These are phyloP conservation scores for Cicer arietinum DNA, from an alignment of 306 rosid genomes.

Conservation along the genomic window DNA sequence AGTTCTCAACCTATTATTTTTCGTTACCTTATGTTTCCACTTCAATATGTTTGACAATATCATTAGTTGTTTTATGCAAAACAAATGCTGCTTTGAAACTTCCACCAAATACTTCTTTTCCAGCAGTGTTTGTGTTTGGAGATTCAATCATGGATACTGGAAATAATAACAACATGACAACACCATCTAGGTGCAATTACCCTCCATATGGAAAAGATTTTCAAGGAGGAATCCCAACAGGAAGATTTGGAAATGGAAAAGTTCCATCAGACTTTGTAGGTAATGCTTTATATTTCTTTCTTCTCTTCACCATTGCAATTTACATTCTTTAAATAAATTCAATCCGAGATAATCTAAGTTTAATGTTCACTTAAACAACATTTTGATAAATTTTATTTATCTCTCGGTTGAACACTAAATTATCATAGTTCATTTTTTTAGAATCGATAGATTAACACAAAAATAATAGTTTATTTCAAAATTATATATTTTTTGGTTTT, in stretches of 20 bases:
- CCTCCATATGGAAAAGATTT: constrained; percentile 53
- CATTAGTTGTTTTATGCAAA: constrained; percentile 1
- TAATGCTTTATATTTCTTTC: neutral
- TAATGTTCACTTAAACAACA: too few relatives aligned
- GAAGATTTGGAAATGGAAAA: constrained; percentile 52
- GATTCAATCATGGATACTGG: constrained; percentile 85
- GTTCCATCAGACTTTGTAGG: constrained; percentile 51
- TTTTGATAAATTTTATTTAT: too few relatives aligned
- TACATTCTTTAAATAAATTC: too few relatives aligned
- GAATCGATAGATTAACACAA: too few relatives aligned
- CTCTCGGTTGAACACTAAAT: too few relatives aligned
- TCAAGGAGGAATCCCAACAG: constrained; percentile 43
- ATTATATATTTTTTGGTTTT: too few relatives aligned
- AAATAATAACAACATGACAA: constrained; percentile 60
- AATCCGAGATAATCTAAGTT: too few relatives aligned
- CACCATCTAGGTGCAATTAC: constrained; percentile 38
- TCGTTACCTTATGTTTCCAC: too few relatives aligned
- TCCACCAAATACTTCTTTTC: constrained; percentile 53
- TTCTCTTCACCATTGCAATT: neutral
- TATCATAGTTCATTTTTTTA: too few relatives aligned
- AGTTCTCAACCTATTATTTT: too few relatives aligned
- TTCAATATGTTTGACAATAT: neutral
- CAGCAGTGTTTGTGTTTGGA: constrained; percentile 70
- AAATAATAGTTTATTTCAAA: too few relatives aligned
- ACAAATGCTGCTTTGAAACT: constrained; percentile 41